Base-by-base conservation (phyloP, 2,329 filamentous ascomycete genomes). In the Hypomyces perniciosus region DNA sequence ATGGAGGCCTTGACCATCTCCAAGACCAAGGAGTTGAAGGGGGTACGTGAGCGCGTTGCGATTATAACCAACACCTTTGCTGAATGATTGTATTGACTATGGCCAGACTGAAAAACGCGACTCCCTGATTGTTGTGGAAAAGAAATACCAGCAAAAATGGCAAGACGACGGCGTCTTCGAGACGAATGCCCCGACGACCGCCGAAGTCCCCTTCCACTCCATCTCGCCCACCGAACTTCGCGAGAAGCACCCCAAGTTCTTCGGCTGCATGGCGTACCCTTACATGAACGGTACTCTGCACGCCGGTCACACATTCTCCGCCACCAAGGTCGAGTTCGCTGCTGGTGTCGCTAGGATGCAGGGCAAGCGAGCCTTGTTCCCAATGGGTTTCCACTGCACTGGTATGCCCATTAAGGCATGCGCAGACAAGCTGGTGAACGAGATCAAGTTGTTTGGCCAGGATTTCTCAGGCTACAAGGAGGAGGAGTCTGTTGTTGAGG, bases 331-430 rank as follows among this genome's bases (percentile, higher is more conserved):
- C 61, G 93, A 99, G 72, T 99, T 97, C 69, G 85, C 84, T 52
- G 82, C 86, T 27, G 90, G 92, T 40, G 91, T 90, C 65, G 85
- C 87, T 43, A 80, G 92, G 50, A 95, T 97, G 89, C 83, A 90
- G 68, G 93, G 93, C 64, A 92, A 92, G 76, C 80, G 86, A 48
- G 79, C 85, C 51, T 76, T 97, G 48, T 96, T 93, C 68, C 93
- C 93, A 51, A 85, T 93, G 64, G 93, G 92, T 31, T 99, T 90
- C 75, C 93, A 99, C 76, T 72, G 70, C 72, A 97, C 92, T 0
- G 93, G 93, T 61, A 95, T 99, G 86, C 90, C 91, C 42, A 99
- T 99, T 76, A 96, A 96, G 72, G 91, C 93, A 5, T 95, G 89
- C 63, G 90, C 93, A 49, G 92, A 99, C 76, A 97, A 97, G 77